Conservation (phyloP, 805 yeast species). For the Ogataea nakhonphanomensis region DNA sequence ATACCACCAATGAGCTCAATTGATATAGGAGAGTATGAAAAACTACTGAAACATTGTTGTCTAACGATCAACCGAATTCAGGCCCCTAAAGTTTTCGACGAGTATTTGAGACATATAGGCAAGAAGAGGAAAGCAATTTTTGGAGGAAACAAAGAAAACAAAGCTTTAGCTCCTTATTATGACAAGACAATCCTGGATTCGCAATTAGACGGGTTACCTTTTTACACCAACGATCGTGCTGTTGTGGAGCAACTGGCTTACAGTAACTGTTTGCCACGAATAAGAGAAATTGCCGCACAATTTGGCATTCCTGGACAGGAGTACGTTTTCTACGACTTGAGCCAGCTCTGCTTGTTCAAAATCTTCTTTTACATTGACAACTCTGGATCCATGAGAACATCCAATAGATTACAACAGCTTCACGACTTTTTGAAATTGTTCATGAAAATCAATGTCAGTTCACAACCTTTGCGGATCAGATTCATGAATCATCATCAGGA, state of each 20-base stretch:
- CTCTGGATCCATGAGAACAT: constrained; percentile 24
- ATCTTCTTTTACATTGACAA: constrained; percentile 23
- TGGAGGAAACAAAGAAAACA: constrained; percentile 21
- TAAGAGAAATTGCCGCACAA: constrained; percentile 19
- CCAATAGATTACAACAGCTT: constrained; percentile 20
- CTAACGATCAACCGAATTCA: constrained; percentile 23
- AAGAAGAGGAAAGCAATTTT: constrained; percentile 18
- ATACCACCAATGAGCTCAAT: constrained; percentile 15
- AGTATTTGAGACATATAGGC: constrained; percentile 21
- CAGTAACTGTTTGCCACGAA: constrained; percentile 22
- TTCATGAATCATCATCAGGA: constrained; percentile 24
- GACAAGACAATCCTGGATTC: constrained; percentile 12
- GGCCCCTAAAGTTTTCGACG: constrained; percentile 23
- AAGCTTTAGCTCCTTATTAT: constrained; percentile 14
- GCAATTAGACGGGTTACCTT: constrained; percentile 7
- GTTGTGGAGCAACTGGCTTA: constrained; percentile 15
- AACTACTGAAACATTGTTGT: constrained; percentile 18
- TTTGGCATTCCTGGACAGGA: constrained; percentile 19
- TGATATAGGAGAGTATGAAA: constrained; percentile 14
- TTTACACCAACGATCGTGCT: constrained; percentile 20
- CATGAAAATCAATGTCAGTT: constrained; percentile 21
- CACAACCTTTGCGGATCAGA: constrained; percentile 20
- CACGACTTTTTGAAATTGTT: constrained; percentile 19
- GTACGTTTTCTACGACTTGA: constrained; percentile 22
- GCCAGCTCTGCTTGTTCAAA: constrained; percentile 24